phyloP scores from a whole-genome alignment of 257 asterid genomes.

The Lavandula angustifolia region DNA sequence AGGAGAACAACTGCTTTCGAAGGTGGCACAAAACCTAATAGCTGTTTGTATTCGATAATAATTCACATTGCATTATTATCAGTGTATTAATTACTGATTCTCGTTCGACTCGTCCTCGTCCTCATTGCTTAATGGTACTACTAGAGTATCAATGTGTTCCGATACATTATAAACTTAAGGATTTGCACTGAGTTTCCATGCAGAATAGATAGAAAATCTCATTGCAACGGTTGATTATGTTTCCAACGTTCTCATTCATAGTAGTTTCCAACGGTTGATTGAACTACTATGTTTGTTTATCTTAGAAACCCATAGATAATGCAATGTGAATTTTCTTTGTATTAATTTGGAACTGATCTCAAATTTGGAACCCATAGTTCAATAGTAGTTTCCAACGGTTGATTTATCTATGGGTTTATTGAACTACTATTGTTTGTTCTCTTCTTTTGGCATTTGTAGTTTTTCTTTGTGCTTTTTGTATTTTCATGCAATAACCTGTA shows the following conservation, averaged over 20 bases:
- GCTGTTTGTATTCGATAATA: neutral
- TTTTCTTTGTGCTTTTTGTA: neutral
- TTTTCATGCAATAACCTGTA: slow-evolving; percentile 1
- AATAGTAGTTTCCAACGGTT: no score
- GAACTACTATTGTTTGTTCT: slow-evolving; percentile 11
- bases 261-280: no score
- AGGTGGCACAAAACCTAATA: neutral
- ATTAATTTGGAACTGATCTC: neutral
- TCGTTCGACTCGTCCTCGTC: neutral
- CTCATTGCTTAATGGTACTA: neutral
- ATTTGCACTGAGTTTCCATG: neutral
- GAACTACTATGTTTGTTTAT: no score
- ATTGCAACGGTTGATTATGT: no score
- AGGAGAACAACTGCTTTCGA: no score
- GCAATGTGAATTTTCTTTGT: no score
- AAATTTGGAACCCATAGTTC: no score
- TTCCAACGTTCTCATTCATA: no score
- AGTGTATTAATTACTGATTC: neutral
- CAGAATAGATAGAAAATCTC: neutral
- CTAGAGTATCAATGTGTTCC: neutral
- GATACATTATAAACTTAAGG: neutral
- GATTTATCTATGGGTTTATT: slow-evolving; percentile 5
- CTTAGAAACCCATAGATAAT: no score
- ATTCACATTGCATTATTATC: neutral
- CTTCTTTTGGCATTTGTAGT: neutral